phyloP scores from a whole-genome alignment of 2,329 filamentous ascomycete species.

The Clonostachys byssicola region DNA sequence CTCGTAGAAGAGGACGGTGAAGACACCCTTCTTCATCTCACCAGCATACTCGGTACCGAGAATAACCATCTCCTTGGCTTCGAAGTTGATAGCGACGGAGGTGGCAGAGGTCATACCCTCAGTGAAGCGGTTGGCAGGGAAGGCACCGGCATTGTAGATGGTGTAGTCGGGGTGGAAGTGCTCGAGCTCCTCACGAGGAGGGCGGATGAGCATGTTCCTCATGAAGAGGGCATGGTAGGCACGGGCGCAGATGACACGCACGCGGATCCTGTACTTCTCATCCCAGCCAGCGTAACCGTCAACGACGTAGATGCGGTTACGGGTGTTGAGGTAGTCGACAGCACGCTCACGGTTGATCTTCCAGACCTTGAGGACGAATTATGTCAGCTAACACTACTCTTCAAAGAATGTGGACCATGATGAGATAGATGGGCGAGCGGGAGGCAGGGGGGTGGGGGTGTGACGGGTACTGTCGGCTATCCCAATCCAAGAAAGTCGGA shows the following conservation, averaged over 20 bases:
- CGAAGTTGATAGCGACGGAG: conserved; percentile 98
- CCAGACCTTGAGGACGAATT: conserved; percentile 71
- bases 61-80: conserved; percentile 99
- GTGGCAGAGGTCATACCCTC: conserved; percentile 98
- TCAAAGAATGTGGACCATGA: no score
- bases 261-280: conserved; percentile 94
- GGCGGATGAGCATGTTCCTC: conserved; percentile 99
- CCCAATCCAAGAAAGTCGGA: no score
- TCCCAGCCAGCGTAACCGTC: conserved; percentile 99
- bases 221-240: conserved; percentile 99
- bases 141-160: conserved; percentile 98
- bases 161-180: conserved; percentile 99
- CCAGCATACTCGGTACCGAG: conserved; percentile 98
- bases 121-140: conserved; percentile 97
- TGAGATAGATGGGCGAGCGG: no score
- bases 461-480: no score
- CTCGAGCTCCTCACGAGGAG: conserved; percentile 84
- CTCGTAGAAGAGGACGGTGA: conserved; percentile 99
- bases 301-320: conserved; percentile 97
- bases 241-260: conserved; percentile 96
- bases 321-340: conserved; percentile 97
- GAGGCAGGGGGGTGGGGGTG: no score
- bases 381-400: conserved; percentile 15
- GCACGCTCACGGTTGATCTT: conserved; percentile 99
- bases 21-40: conserved; percentile 83